Base-by-base conservation (phyloP, 306 rosid genomes). In the Quercus parvula region DNA sequence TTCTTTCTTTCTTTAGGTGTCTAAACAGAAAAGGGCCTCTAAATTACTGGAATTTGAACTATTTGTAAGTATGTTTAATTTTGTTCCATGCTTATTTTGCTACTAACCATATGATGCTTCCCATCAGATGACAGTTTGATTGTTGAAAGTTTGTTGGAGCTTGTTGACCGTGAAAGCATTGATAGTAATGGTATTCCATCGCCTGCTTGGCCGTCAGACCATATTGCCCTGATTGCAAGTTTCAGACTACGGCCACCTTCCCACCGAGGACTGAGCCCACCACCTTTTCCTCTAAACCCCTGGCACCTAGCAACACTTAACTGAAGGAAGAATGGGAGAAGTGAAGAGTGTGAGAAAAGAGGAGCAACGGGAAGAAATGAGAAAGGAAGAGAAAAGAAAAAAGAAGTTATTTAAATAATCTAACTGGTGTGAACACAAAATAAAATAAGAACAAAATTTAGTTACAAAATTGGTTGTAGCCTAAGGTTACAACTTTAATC, bases 81-180 rank as follows among this genome's bases (percentile, higher is more conserved):
- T n/a, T 10, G 19, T 56, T 35, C 30, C 35, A 18, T 61, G 27
- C 4, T 17, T 0, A 22, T 67, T 52, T 51, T 49, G 18, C 5
- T 51, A 30, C 74, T 79, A 70, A 79, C 74, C 61, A 28, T 41
- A 17, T n/a, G n/a, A 17, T 82, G 70, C 74, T 85, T 38, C 30
- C 59, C 6, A 44, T 54, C 81, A 81, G 90, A 4, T 70, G 18
- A 79, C 59, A 73, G 59, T 56, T 49, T 84, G 76, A 46, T 64
- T 70, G 64, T 84, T 73, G 86, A 84, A 46, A 81, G 78, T 74
- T 44, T 82, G 22, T 66, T 87, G 80, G 88, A 87, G 62, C 86
- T 82, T 69, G 74, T 79, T 38, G 81, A 73, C 77, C 15, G 2
- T 18, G n/a, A 49, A 33, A 70, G 52, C 52, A 0, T 81, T 20